phyloP scores from a whole-genome alignment of 306 rosid species.

The Hippophae tibetana region DNA sequence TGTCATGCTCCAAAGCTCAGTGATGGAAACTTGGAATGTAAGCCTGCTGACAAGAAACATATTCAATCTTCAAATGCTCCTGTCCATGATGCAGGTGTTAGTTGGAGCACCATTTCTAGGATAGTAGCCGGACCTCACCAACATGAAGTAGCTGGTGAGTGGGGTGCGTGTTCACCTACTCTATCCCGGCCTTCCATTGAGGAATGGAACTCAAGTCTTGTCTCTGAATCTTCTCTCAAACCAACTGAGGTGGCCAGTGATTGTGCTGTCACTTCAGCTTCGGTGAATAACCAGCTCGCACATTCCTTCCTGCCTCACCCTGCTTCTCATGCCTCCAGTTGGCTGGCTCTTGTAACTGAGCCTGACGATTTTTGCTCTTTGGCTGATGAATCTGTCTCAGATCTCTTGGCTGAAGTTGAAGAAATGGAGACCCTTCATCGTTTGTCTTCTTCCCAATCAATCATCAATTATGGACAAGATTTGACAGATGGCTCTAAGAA shows the following conservation, averaged over 20 bases:
- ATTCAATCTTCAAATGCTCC: slow-evolving; percentile 31
- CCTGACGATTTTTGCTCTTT: slow-evolving; percentile 58
- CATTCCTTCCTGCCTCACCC: slow-evolving; percentile 49
- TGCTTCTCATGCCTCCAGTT: slow-evolving; percentile 33
- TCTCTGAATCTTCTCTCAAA: slow-evolving; percentile 40
- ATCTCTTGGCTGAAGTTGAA: slow-evolving; percentile 97
- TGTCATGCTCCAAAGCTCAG: slow-evolving; percentile 19
- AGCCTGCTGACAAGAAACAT: slow-evolving; percentile 27
- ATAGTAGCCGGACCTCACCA: slow-evolving; percentile 18
- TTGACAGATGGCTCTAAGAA: slow-evolving; percentile 57
- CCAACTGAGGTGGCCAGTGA: slow-evolving; percentile 27
- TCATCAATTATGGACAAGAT: slow-evolving; percentile 50
- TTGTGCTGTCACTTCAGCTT: slow-evolving; percentile 30
- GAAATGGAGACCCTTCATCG: slow-evolving; percentile 87
- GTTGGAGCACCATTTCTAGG: slow-evolving; percentile 46
- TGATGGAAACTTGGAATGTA: slow-evolving; percentile 16
- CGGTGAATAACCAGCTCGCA: slow-evolving; percentile 33
- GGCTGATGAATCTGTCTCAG: slow-evolving; percentile 79
- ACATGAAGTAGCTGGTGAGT: slow-evolving; percentile 33
- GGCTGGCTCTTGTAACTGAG: slow-evolving; percentile 64
- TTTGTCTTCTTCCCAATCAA: slow-evolving; percentile 67
- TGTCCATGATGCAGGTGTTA: slow-evolving; percentile 39
- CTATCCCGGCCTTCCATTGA: slow-evolving; percentile 37
- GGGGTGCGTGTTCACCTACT: slow-evolving; percentile 34
- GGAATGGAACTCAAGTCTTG: slow-evolving; percentile 52